Base-by-base conservation (phyloP, 2,329 filamentous ascomycete genomes). In the Botrytis elliptica region DNA sequence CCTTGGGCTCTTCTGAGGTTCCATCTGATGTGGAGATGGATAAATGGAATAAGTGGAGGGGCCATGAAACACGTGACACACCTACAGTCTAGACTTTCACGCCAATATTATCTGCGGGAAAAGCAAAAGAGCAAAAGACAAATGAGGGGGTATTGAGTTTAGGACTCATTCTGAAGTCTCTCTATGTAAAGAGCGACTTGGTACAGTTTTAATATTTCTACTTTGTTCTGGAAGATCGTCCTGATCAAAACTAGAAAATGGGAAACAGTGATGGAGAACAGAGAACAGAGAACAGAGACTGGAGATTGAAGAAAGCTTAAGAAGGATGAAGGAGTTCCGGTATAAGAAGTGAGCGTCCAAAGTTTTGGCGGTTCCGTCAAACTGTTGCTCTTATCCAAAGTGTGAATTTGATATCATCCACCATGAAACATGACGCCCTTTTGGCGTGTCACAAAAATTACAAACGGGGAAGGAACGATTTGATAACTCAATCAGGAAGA, bases 381-480 rank as follows among this genome's bases (percentile, higher is more conserved):
- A 20, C 38, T 7, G n/a, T 55, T 16, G 18, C 16, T 8, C 18
- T 42, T 10, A 40, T 55, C 25, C 16, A 29, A 10, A 18, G 40
- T 6, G 10, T 22, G n/a, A 40, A 65, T 46, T 44, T 14, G n/a
- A 33, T 22, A 33, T 42, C 36, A 16, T 29, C 2, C 18, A 38
- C 29, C 22, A 67, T 38, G 22, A 55, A 52, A 46, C 9, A 20
- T 14, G 36, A 5, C 46, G 36, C 29, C 36, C 22, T 8, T 55
- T 52, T 66, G 12, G 10, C 8, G 38, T 69, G 66, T 25, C 49
- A 57, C 38, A 12, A 57, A 33, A 57, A 33, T 20, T 44, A 25
- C 66, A 57, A 57, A 69, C 20, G 38, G 49, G 66, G 49, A 69
- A 69, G 57, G 66, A 25, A 33, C 66, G 20, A 42, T 25, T 25